Percentiles rank a stretch among this genome's conserved stretches.
These are phyloP conservation scores for Aegilops bicornis DNA, from an alignment of 176 grass and related monocot species.

Conservation along the genomic window DNA sequence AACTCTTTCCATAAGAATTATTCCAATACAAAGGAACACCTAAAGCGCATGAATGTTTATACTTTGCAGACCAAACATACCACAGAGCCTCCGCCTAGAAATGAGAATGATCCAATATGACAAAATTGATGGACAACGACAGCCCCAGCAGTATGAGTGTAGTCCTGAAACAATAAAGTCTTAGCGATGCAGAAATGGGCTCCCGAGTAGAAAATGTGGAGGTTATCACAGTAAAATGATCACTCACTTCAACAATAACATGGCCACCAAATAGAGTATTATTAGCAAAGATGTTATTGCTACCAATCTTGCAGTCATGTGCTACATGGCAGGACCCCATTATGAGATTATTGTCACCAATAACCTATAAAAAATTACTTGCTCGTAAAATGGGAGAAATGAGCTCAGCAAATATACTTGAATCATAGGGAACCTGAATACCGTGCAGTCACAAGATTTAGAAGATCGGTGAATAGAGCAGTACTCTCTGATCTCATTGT, in stretches of 20 bases:
- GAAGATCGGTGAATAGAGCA: slow-evolving; percentile 84
- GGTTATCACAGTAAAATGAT: slow-evolving; percentile 24
- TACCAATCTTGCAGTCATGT: slow-evolving; percentile 94
- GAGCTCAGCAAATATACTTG: slow-evolving; percentile 12
- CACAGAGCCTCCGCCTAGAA: slow-evolving; percentile 80
- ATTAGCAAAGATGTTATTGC: slow-evolving; percentile 93
- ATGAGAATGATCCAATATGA: slow-evolving; percentile 83
- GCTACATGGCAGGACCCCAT: slow-evolving; percentile 95
- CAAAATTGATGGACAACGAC: slow-evolving; percentile 93
- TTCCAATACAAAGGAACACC: neutral
- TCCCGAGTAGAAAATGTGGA: neutral
- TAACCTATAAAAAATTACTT: slow-evolving; percentile 57
- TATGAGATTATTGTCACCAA: slow-evolving; percentile 85
- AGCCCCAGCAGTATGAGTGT: slow-evolving; percentile 65
- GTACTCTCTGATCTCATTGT: slow-evolving; percentile 85
- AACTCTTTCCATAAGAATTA: neutral
- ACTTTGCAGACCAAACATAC: slow-evolving; percentile 37
- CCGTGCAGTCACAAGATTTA: slow-evolving; percentile 66
- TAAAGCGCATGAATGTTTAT: slow-evolving; percentile 7
- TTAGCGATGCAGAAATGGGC: neutral
- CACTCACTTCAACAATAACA: slow-evolving; percentile 83
- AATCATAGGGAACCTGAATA: slow-evolving; percentile 48
- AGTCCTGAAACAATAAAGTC: slow-evolving; percentile 47
- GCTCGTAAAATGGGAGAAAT: neutral
- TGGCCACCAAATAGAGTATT: slow-evolving; percentile 78